Evolutionary conservation across 106 monocot genomes (phyloP).

Genomic region (Dioscorea alata): DNA sequence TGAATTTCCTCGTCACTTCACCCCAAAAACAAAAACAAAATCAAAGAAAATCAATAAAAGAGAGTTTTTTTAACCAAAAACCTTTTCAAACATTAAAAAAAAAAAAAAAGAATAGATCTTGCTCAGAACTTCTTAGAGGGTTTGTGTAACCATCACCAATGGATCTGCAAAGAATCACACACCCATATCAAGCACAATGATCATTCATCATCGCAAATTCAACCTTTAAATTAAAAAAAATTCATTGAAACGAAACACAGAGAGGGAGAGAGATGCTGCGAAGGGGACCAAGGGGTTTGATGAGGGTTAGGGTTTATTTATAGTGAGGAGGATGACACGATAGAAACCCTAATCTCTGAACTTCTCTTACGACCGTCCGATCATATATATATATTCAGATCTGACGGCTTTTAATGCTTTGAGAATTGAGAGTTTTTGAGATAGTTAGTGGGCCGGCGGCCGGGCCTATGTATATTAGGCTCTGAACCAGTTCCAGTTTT

Average conservation of each 20-base stretch:
- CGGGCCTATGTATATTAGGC: no score
- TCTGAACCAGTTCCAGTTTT: no score
- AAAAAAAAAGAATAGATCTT: not conserved
- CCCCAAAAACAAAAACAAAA: not conserved
- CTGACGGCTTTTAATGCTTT: no score
- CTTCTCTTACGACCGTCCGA: no score
- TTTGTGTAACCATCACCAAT: slow-evolving; percentile 8
- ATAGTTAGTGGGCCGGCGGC: no score
- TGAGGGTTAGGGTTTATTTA: no score
- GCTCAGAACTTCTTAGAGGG: slow-evolving; percentile 20
- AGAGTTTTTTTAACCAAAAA: no score
- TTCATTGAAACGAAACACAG: not conserved
- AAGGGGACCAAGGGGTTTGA: not conserved
- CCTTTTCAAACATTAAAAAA: not conserved
- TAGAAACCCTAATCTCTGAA: no score
- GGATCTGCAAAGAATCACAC: no score
- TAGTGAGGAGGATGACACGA: no score
- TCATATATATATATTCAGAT: no score
- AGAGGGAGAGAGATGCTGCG: not conserved
- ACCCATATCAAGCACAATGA: not conserved
- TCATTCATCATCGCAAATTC: not conserved
- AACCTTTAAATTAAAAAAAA: not conserved
- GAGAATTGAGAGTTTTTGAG: no score
- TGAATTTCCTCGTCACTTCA: slow-evolving; percentile 12
- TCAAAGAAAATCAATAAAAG: not conserved